Conservation (phyloP, 139 green algal genomes). For the Yamagishiella unicocca region DNA sequence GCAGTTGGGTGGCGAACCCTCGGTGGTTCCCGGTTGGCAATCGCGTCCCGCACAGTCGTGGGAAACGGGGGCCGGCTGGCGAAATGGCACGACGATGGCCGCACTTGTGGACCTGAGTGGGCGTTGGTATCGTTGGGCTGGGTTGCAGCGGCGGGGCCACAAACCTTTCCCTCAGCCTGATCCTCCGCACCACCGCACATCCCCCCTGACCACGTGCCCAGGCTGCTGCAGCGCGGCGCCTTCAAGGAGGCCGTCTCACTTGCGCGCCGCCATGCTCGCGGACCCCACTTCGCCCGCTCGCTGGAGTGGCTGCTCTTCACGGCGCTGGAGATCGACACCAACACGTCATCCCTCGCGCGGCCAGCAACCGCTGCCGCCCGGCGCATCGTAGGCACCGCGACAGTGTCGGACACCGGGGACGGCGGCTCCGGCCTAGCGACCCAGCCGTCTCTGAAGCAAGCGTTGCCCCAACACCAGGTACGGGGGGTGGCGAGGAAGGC, state of each 20-base stretch:
- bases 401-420: not conserved
- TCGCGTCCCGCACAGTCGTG: too few relatives aligned
- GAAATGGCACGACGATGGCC: too few relatives aligned
- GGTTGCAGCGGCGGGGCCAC: too few relatives aligned
- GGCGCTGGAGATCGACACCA: constrained; percentile 84
- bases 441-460: constrained; percentile 1
- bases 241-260: constrained; percentile 69
- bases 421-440: not conserved
- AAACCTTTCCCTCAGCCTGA: too few relatives aligned
- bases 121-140: too few relatives aligned
- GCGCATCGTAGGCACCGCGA: not conserved
- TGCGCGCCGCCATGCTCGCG: constrained; percentile 70
- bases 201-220: constrained; percentile 31
- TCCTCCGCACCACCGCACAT: too few relatives aligned
- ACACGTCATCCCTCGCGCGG: not conserved
- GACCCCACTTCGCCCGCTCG: constrained; percentile 88
- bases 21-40: too few relatives aligned
- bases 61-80: too few relatives aligned
- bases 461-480: too few relatives aligned
- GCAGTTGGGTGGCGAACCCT: too few relatives aligned
- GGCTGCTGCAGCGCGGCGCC: constrained; percentile 86
- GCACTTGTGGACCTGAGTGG: too few relatives aligned
- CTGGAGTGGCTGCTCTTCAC: constrained; percentile 98
- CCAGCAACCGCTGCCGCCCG: not conserved
- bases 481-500: too few relatives aligned